phyloP scores from a whole-genome alignment of 371 early-diverging fungal species.

The Saksenaea vasiformis region DNA sequence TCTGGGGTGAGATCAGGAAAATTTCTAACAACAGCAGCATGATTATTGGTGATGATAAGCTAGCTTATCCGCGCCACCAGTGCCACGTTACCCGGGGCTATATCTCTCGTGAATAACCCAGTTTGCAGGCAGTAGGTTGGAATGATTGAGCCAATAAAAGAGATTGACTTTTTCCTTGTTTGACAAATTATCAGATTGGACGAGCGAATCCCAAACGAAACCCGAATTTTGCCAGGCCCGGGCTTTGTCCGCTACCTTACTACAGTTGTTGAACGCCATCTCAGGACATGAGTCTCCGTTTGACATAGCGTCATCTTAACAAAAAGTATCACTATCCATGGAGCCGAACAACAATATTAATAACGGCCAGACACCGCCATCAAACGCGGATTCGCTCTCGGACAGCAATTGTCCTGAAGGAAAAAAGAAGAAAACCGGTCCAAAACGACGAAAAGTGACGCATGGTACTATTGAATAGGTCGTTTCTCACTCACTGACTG shows the following conservation, averaged over 20 bases:
- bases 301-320: not conserved
- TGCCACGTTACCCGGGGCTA: too few species aligned
- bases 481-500: not conserved
- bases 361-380: not conserved
- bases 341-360: not conserved
- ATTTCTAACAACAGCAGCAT: too few species aligned
- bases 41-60: too few species aligned
- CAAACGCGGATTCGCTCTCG: not conserved
- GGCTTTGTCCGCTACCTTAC: not conserved
- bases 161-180: too few species aligned
- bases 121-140: too few species aligned
- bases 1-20: too few species aligned
- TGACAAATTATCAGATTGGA: not conserved
- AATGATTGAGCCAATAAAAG: too few species aligned
- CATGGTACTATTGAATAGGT: not conserved
- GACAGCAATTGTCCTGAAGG: not conserved
- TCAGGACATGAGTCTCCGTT: not conserved
- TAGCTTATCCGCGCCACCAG: too few species aligned
- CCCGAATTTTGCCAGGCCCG: not conserved
- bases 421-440: not conserved
- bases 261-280: not conserved
- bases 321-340: not conserved
- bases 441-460: slow-evolving; percentile 2
- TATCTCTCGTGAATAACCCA: too few species aligned
- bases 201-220: not conserved